Evolutionary conservation across 345 rosid genomes (phyloP).

Genomic region (Gossypium raimondii): DNA sequence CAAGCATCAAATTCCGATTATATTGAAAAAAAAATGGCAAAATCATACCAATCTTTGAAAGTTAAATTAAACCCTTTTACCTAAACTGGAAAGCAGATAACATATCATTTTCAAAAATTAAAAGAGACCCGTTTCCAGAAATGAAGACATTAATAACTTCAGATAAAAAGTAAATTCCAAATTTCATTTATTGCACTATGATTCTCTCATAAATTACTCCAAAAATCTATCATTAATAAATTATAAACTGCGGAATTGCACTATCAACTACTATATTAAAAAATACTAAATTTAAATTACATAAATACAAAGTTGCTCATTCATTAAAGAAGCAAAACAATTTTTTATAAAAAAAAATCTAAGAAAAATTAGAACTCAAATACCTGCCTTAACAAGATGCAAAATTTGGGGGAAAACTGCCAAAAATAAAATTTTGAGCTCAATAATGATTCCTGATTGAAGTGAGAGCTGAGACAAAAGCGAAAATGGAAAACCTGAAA

Average conservation of each 20-base stretch:
- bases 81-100: neutral
- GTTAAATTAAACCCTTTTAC: neutral
- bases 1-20: neutral
- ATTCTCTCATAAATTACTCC: neutral
- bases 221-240: neutral
- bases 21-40: neutral
- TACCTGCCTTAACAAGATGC: constrained; percentile 10
- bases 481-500: constrained; percentile 38
- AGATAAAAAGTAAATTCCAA: neutral
- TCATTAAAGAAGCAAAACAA: neutral
- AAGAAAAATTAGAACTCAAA: neutral
- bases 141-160: neutral
- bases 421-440: neutral
- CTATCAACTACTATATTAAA: neutral
- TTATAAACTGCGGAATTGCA: neutral
- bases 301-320: neutral
- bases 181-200: neutral
- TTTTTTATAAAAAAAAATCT: neutral
- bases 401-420: neutral
- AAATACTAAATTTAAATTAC: neutral
- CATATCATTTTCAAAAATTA: neutral
- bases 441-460: constrained; percentile 33
- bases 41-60: neutral
- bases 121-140: neutral
- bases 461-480: constrained; percentile 29